Percentiles rank a stretch among this genome's conserved stretches.
These are phyloP conservation scores for Rachicladosporium sp. DNA, from an alignment of 2,329 filamentous ascomycete genomes.

Conservation along the genomic window DNA sequence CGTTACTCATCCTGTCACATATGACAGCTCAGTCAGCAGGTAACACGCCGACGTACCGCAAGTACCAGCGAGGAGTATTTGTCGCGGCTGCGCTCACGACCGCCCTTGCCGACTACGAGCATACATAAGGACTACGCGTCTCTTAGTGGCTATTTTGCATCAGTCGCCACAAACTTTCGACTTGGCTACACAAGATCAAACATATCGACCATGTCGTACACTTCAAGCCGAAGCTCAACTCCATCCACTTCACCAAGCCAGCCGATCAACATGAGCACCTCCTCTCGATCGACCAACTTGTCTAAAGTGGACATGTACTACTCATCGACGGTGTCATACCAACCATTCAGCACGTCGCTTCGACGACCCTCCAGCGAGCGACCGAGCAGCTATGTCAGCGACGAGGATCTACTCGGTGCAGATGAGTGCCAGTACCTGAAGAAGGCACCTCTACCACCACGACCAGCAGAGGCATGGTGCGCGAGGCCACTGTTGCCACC, in stretches of 20 bases:
- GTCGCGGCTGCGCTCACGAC: neutral
- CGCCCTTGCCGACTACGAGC: constrained; percentile 1
- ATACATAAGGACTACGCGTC: constrained; percentile 1
- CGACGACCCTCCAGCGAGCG: constrained; percentile 2
- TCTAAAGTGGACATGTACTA: constrained; percentile 8
- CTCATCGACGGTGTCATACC: constrained; percentile 8
- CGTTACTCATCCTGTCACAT: constrained; percentile 7
- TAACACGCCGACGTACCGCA: constrained; percentile 3
- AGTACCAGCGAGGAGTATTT: constrained; percentile 4
- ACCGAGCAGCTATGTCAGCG: constrained; percentile 25
- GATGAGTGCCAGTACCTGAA: constrained; percentile 21
- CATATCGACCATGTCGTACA: constrained; percentile 2
- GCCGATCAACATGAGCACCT: constrained; percentile 5
- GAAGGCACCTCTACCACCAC: constrained; percentile 23
- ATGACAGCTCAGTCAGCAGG: constrained; percentile 6
- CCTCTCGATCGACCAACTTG: constrained; percentile 8
- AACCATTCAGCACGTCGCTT: constrained; percentile 5
- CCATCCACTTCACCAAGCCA: constrained; percentile 5
- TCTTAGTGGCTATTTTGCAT: neutral
- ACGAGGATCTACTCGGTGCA: constrained; percentile 26
- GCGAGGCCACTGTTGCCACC: constrained; percentile 20
- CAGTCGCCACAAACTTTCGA: neutral
- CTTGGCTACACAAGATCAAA: neutral
- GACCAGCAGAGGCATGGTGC: constrained; percentile 22
- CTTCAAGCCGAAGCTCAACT: constrained; percentile 5